A percentile compares a stretch with the other conserved stretches of the same genome.
These are phyloP conservation scores for Aspergillus ostianus DNA, from an alignment of 495 filamentous ascomycete species.

Conservation along the genomic window DNA sequence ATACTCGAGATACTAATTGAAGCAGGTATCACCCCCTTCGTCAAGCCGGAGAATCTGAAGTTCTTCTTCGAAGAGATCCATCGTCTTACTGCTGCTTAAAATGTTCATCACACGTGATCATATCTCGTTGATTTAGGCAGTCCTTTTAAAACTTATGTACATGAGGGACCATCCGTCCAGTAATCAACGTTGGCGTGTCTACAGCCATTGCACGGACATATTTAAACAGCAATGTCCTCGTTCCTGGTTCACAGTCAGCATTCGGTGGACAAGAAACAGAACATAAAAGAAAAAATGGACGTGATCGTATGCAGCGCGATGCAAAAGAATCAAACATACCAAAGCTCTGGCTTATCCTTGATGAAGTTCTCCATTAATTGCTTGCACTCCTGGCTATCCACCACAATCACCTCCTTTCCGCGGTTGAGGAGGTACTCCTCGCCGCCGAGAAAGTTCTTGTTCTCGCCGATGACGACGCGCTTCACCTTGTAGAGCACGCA, in stretches of 20 bases:
- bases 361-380: constrained; percentile 77
- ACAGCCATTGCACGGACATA: constrained; percentile 29
- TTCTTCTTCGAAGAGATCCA: constrained; percentile 95
- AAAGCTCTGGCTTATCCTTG: constrained; percentile 69
- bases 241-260: constrained; percentile 49
- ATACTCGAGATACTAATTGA: constrained; percentile 17
- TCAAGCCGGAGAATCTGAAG: constrained; percentile 85
- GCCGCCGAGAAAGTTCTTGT: constrained; percentile 73
- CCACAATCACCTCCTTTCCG: constrained; percentile 73
- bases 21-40: constrained; percentile 84
- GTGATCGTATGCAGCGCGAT: background rate
- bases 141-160: constrained; percentile 14
- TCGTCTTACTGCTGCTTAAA: constrained; percentile 46
- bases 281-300: constrained; percentile 2
- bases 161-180: constrained; percentile 3
- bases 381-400: constrained; percentile 67
- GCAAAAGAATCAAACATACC: constrained; percentile 49
- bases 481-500: constrained; percentile 77
- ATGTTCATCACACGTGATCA: constrained; percentile 1
- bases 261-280: background rate
- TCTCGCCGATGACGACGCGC: constrained; percentile 83
- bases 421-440: constrained; percentile 69
- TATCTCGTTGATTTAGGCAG: constrained; percentile 13
- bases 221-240: constrained; percentile 70
- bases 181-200: background rate